Conservation (phyloP, 495 filamentous ascomycete genomes). For the Trichoderma gamsii region DNA sequence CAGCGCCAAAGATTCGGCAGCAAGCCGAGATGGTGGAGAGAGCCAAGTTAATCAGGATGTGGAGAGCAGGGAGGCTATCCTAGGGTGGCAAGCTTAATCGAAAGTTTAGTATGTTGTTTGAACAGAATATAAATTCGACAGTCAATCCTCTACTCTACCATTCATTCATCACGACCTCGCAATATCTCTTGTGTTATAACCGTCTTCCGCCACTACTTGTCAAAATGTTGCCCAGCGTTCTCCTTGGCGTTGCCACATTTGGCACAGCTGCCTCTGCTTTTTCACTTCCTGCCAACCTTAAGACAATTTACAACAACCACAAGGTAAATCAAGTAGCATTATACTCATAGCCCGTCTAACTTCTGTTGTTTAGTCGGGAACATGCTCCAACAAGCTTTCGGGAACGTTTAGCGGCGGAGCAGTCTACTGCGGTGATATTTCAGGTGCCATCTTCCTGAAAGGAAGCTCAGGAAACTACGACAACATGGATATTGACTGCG, state of each 20-base stretch:
- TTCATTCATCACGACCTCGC: background rate
- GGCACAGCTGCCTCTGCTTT: background rate
- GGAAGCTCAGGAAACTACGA: conserved; percentile 6
- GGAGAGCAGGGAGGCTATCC: background rate
- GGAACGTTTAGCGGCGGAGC: background rate
- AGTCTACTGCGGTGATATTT: background rate
- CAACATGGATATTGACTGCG: conserved; percentile 66
- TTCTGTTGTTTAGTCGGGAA: background rate
- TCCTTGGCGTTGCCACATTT: background rate
- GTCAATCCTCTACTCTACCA: background rate
- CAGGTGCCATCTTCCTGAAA: background rate
- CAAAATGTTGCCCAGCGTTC: background rate
- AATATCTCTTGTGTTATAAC: background rate
- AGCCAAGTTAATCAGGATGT: background rate
- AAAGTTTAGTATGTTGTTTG: background rate
- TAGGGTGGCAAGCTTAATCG: background rate
- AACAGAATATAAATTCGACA: background rate
- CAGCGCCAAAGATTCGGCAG: background rate
- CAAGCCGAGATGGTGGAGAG: background rate
- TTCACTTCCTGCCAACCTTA: conserved; percentile 1
- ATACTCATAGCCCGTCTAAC: background rate
- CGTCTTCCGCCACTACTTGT: background rate
- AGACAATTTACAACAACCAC: conserved; percentile 7
- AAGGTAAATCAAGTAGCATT: background rate
- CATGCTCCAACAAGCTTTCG: background rate